Conservation (phyloP, 495 filamentous ascomycete genomes). For the Aspergillus ellipticus region DNA sequence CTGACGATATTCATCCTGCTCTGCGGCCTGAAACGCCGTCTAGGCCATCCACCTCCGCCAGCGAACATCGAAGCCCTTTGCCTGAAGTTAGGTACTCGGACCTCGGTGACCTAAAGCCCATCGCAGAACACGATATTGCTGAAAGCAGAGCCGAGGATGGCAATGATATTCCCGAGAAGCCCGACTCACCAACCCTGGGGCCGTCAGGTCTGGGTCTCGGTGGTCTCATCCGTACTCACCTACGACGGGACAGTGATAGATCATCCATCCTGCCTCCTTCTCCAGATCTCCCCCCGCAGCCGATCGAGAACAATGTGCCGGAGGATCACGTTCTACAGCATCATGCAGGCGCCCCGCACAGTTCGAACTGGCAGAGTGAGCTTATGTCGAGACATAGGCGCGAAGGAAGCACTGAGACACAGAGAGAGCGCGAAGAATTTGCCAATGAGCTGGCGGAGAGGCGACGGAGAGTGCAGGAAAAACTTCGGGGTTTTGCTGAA, state of each 20-base stretch:
- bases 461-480: constrained; percentile 75
- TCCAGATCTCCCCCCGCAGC: constrained; percentile 23
- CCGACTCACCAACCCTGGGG: constrained; percentile 80
- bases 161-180: constrained; percentile 31
- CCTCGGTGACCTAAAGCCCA: constrained; percentile 41
- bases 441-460: constrained; percentile 74
- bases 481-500: constrained; percentile 68
- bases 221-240: constrained; percentile 79
- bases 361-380: constrained; percentile 35
- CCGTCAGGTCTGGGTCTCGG: constrained; percentile 64
- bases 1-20: constrained; percentile 31
- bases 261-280: constrained; percentile 66
- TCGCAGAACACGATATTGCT: constrained; percentile 31
- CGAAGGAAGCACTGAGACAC: constrained; percentile 56
- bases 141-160: constrained; percentile 14
- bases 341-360: constrained; percentile 15
- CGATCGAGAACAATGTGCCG: background rate
- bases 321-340: background rate
- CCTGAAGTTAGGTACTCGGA: constrained; percentile 44
- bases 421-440: constrained; percentile 72
- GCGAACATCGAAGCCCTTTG: constrained; percentile 27
- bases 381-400: constrained; percentile 41
- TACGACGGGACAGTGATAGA: constrained; percentile 74
- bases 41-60: constrained; percentile 27
- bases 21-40: constrained; percentile 24